phyloP scores from a whole-genome alignment of 768 basidiomycete species.

The Calocybe gangraenosa region DNA sequence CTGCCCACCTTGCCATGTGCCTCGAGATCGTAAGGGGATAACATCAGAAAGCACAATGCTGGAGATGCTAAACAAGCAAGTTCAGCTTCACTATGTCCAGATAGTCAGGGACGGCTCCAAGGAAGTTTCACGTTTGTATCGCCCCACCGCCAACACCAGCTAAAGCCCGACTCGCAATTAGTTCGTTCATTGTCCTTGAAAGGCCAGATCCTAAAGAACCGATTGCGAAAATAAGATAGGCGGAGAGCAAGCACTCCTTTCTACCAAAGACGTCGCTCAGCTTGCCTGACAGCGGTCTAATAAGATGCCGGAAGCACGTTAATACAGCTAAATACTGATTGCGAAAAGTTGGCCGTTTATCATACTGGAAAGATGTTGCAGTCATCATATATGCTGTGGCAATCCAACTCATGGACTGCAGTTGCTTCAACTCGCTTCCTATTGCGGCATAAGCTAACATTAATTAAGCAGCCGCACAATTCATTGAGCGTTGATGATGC shows the following conservation, averaged over 20 bases:
- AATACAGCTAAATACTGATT: neutral
- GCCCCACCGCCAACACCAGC: conserved; percentile 61
- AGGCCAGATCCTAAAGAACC: conserved; percentile 53
- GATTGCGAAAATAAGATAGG: conserved; percentile 49
- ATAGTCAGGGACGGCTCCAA: neutral
- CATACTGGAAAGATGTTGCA: conserved; percentile 57
- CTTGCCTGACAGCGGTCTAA: conserved; percentile 61
- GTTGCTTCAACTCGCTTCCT: conserved; percentile 54
- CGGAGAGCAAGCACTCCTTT: conserved; percentile 52
- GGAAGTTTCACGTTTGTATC: conserved; percentile 49
- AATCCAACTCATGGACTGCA: conserved; percentile 66
- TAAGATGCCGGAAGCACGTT: neutral
- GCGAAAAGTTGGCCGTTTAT: neutral
- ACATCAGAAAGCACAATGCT: conserved; percentile 67
- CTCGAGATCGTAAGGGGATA: conserved; percentile 55
- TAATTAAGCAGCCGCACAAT: too few relatives aligned
- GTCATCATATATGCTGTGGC: conserved; percentile 62
- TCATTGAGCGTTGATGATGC: conserved; percentile 5
- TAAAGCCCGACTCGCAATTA: conserved; percentile 49
- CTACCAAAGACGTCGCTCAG: conserved; percentile 64
- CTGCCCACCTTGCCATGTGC: conserved; percentile 62
- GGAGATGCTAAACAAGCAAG: conserved; percentile 36
- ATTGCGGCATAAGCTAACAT: conserved; percentile 46
- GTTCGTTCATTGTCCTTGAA: conserved; percentile 47
- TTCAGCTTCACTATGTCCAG: neutral